Conservation (phyloP, 345 rosid genomes). For the Populus nigra region DNA sequence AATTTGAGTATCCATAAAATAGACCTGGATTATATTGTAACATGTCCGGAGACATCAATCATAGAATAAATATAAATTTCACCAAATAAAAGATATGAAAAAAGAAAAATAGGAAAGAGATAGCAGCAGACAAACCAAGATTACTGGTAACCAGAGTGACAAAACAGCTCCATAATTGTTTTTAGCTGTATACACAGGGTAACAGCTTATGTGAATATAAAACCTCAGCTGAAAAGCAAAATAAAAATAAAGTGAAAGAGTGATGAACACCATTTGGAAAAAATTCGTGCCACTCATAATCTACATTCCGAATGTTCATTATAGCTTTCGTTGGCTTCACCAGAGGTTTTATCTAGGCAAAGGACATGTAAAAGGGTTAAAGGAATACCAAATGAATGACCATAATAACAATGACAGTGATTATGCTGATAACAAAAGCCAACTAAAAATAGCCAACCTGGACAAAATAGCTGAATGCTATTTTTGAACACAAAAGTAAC, state of each 20-base stretch:
- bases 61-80: neutral
- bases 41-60: constrained; percentile 6
- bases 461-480: constrained; percentile 70
- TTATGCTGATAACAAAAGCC: constrained; percentile 2
- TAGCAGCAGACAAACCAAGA: constrained; percentile 46
- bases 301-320: constrained; percentile 61
- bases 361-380: constrained; percentile 1
- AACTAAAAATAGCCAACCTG: constrained; percentile 59
- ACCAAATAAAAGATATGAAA: neutral
- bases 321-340: constrained; percentile 90
- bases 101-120: neutral
- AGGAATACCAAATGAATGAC: neutral
- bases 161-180: constrained; percentile 71
- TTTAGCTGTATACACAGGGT: constrained; percentile 48
- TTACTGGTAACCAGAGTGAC: constrained; percentile 80
- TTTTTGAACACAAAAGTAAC: constrained; percentile 65
- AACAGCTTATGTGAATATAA: constrained; percentile 7
- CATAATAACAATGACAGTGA: neutral
- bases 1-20: constrained; percentile 94
- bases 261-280: constrained; percentile 64
- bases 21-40: constrained; percentile 53
- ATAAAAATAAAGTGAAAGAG: constrained; percentile 2
- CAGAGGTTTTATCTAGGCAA: constrained; percentile 66
- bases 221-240: constrained; percentile 13
- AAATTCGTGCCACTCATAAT: constrained; percentile 87